Evolutionary conservation across 139 green algal species (phyloP), one percentile per base, ranked within the genome.

Genomic region (Edaphochlamys debaryana): DNA sequence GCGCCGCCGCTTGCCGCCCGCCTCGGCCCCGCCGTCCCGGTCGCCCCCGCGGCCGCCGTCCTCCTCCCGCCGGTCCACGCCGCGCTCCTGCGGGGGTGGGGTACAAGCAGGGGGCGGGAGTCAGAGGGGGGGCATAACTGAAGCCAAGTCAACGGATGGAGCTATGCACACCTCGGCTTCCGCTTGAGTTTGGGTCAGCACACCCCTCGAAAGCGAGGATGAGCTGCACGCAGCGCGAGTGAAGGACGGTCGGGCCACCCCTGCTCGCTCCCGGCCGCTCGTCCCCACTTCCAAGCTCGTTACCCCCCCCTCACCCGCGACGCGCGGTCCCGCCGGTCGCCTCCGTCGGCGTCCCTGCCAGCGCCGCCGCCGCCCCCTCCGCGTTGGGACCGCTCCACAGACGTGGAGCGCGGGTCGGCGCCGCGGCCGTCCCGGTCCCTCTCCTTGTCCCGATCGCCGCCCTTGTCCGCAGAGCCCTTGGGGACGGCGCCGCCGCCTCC

Each of bases 1-100:
- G 30, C 76, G 76, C 32, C 76, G 62, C 63, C 76, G 76, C 63
- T 82, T 82, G 76, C 63, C 45, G 63, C 63, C 75, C 5, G 40
- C 34, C 6, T 27, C 76, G n/a, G n/a, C n/a, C 20, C 66, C 75
- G 15, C 41, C n/a, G 29, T 64, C 76, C 22, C 63, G 42, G 41
- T 82, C 76, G 9, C 19, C 25, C 4, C 20, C 64, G 62, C 60
- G 40, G 29, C 60, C 60, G 17, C 25, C 60, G 22, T 42, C 58
- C 0, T 40, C 40, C 41, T 22, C 56, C 38, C 74, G 74, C 25
- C 60, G 56, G 73, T 29, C 66, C 25, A 37, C 37, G 22, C 68
- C 30, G 1, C 60, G 60, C 38, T 72, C 74, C 74, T 72, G 60
- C 30, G 19, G 0, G 11, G 30, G 36, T 15, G 34, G 38, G 4